Percentiles rank a stretch among this genome's conserved stretches.
These are phyloP conservation scores for Aristolochia contorta DNA, from an alignment of 164 flowering plant genomes.

Conservation along the genomic window DNA sequence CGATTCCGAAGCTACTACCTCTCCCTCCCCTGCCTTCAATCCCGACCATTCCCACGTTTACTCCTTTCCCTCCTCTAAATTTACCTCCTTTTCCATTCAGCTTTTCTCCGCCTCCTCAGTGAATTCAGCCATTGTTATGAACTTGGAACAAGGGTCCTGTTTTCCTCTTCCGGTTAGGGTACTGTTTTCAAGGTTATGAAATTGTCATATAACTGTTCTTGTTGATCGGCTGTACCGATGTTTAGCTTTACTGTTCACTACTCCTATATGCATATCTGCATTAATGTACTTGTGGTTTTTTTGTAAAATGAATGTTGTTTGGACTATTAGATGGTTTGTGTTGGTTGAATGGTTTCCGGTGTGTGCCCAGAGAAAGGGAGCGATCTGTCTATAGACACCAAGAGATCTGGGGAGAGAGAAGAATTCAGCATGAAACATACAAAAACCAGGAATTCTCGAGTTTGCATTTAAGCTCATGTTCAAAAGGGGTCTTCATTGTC, in stretches of 20 bases:
- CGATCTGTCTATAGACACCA: too few relatives aligned
- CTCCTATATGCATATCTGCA: neutral
- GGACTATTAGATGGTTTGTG: neutral
- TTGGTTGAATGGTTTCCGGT: too few relatives aligned
- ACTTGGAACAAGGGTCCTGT: neutral
- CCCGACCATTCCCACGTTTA: neutral
- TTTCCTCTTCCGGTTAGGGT: neutral
- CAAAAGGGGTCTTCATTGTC: neutral
- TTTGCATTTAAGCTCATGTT: neutral
- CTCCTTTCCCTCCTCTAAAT: slow-evolving; percentile 2
- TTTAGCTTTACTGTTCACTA: neutral
- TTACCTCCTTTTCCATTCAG: neutral
- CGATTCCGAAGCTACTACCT: neutral
- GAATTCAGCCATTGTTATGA: neutral
- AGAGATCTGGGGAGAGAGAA: too few relatives aligned
- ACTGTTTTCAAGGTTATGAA: too few relatives aligned
- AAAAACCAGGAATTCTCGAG: neutral
- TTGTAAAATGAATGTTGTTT: neutral
- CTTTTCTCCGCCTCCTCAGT: neutral
- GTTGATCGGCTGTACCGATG: too few relatives aligned
- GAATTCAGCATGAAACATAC: too few relatives aligned
- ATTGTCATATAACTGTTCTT: too few relatives aligned
- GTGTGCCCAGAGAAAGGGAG: too few relatives aligned
- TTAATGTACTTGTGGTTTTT: neutral
- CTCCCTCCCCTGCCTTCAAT: neutral